These are phyloP conservation scores for Calonectria pseudoreteaudii DNA, from an alignment of 2,329 filamentous ascomycete species.

Conservation along the genomic window DNA sequence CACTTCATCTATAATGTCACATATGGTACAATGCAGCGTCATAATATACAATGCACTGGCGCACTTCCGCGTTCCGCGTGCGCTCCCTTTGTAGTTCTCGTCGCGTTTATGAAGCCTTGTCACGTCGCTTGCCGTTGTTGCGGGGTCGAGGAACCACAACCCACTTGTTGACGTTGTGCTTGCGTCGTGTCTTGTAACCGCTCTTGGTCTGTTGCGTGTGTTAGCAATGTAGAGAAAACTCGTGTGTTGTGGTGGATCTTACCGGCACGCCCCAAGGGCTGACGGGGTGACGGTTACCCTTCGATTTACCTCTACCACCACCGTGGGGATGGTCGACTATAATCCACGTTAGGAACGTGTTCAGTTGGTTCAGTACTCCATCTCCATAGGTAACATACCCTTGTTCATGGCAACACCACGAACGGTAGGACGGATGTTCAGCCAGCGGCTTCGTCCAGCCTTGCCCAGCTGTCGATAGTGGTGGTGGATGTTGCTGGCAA, in stretches of 20 bases:
- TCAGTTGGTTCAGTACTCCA: background rate
- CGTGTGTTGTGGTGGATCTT: slow-evolving; percentile 58
- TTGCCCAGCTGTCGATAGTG: slow-evolving; percentile 94
- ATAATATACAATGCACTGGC: slow-evolving; percentile 46
- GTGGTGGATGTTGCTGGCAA: slow-evolving; percentile 92
- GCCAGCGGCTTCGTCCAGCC: slow-evolving; percentile 91
- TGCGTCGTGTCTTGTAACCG: slow-evolving; percentile 91
- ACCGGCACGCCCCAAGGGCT: slow-evolving; percentile 97
- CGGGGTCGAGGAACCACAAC: slow-evolving; percentile 85
- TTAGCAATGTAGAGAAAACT: slow-evolving; percentile 23
- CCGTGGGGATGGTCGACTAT: slow-evolving; percentile 94
- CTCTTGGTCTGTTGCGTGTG: slow-evolving; percentile 72
- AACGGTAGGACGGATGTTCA: slow-evolving; percentile 94
- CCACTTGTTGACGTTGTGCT: slow-evolving; percentile 90
- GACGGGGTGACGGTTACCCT: slow-evolving; percentile 95
- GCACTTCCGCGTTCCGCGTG: slow-evolving; percentile 28
- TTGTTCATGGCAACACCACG: slow-evolving; percentile 99
- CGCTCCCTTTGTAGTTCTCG: slow-evolving; percentile 25
- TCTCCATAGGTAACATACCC: slow-evolving; percentile 64
- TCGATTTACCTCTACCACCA: slow-evolving; percentile 98
- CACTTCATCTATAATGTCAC: slow-evolving; percentile 46
- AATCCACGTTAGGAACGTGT: slow-evolving; percentile 30
- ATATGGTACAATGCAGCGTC: slow-evolving; percentile 49
- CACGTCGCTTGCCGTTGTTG: slow-evolving; percentile 90
- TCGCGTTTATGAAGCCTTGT: slow-evolving; percentile 62